A percentile compares a stretch with the other conserved stretches of the same genome.
phyloP scores from a whole-genome alignment of 164 flowering plant genomes.

The Vitis amurensis region DNA sequence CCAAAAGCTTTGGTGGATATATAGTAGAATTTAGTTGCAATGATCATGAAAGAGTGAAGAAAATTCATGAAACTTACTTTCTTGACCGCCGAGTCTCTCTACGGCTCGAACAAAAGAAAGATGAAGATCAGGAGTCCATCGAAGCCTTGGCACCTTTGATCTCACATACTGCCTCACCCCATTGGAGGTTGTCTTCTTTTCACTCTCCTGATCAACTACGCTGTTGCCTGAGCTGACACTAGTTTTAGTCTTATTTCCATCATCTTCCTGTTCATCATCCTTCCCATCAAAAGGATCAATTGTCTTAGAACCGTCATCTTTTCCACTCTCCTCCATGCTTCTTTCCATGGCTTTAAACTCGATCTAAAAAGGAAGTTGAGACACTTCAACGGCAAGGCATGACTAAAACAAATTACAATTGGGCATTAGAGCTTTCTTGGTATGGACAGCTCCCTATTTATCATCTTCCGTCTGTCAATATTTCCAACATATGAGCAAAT shows the following conservation, averaged over 20 bases:
- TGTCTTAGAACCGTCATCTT: not conserved
- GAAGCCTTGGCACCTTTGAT: conserved; percentile 24
- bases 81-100: conserved; percentile 24
- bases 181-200: conserved; percentile 9
- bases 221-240: conserved; percentile 23
- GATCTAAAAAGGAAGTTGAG: not conserved
- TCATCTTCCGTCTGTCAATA: not conserved
- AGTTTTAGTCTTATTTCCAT: conserved; percentile 13
- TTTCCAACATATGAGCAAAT: not conserved
- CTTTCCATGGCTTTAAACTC: not conserved
- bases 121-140: conserved; percentile 26
- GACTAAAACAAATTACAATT: not conserved
- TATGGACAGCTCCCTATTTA: not conserved
- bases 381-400: not conserved
- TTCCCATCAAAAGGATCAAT: not conserved
- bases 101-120: conserved; percentile 24
- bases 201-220: conserved; percentile 15
- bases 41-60: not conserved
- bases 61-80: conserved; percentile 14
- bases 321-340: conserved; percentile 3
- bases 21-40: no score
- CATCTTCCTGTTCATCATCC: conserved; percentile 8
- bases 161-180: conserved; percentile 20
- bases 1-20: not conserved
- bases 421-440: not conserved